These are phyloP conservation scores for Penicillium manginii DNA, from an alignment of 495 filamentous ascomycete genomes.

Conservation along the genomic window DNA sequence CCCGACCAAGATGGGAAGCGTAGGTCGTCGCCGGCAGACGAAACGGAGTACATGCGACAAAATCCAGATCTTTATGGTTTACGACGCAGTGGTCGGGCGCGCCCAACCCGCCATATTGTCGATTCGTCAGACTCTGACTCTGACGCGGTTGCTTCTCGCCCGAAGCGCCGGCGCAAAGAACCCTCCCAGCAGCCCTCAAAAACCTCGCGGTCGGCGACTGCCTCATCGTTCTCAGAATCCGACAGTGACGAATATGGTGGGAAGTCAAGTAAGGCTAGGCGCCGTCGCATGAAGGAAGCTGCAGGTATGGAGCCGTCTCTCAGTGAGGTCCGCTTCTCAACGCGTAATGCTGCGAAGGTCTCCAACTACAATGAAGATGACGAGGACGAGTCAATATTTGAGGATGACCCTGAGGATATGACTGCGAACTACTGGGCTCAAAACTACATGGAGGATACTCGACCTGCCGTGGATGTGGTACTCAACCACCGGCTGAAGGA, in stretches of 20 bases:
- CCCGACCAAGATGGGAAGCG: conserved; percentile 71
- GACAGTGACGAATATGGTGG: conserved; percentile 74
- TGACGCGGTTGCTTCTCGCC: conserved; percentile 45
- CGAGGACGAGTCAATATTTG: conserved; percentile 73
- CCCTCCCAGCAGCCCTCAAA: conserved; percentile 48
- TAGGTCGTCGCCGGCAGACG: conserved; percentile 70
- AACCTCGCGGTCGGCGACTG: conserved; percentile 48
- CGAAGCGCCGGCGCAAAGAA: conserved; percentile 46
- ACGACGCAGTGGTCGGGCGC: conserved; percentile 77
- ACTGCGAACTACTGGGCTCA: conserved; percentile 66
- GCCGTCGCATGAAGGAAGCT: conserved; percentile 63
- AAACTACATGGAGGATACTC: conserved; percentile 67
- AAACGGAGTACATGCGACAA: conserved; percentile 81
- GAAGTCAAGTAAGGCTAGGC: conserved; percentile 72
- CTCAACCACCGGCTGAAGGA: conserved; percentile 82
- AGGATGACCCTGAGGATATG: conserved; percentile 63
- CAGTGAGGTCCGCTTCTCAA: conserved; percentile 87
- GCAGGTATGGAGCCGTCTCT: conserved; percentile 62
- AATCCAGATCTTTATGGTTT: conserved; percentile 97
- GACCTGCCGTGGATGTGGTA: conserved; percentile 84
- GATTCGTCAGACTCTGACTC: conserved; percentile 73
- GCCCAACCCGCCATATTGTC: conserved; percentile 58
- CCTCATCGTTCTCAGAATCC: conserved; percentile 46
- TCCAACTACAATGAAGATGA: conserved; percentile 90
- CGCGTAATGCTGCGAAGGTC: conserved; percentile 80